Evolutionary conservation across 2,329 filamentous ascomycete genomes (phyloP).

Genomic region (Arachnomyces sp.): DNA sequence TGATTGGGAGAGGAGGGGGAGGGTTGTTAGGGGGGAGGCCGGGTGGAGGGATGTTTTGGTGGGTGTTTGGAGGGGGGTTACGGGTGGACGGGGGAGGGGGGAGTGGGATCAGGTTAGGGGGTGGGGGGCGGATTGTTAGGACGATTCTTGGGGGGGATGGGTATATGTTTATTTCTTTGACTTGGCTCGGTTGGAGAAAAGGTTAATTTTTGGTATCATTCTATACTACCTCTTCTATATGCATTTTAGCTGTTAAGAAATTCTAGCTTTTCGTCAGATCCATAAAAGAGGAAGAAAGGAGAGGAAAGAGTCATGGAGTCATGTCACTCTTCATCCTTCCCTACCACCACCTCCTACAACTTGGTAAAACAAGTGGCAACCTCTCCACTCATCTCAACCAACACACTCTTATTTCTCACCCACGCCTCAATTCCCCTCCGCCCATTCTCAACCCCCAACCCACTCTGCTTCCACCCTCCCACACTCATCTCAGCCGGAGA

Average conservation of each 20-base stretch:
- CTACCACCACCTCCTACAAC: constrained; percentile 37
- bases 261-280: background rate
- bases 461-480: constrained; percentile 86
- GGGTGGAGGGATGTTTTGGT: constrained; percentile 55
- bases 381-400: constrained; percentile 70
- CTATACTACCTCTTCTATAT: constrained; percentile 8
- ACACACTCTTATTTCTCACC: constrained; percentile 78
- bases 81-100: constrained; percentile 46
- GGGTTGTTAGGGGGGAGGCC: constrained; percentile 15
- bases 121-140: constrained; percentile 15
- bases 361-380: constrained; percentile 69
- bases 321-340: constrained; percentile 8
- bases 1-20: constrained; percentile 15
- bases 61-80: constrained; percentile 62
- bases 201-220: background rate
- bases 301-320: constrained; percentile 5
- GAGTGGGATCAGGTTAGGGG: constrained; percentile 24
- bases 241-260: constrained; percentile 1
- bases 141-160: constrained; percentile 6
- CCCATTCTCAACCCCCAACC: constrained; percentile 81
- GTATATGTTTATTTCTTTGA: constrained; percentile 12
- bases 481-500: constrained; percentile 86
- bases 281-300: constrained; percentile 1
- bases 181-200: constrained; percentile 6
- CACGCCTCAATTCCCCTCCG: constrained; percentile 71